Base-by-base conservation (phyloP, 2,329 filamentous ascomycete genomes). In the Aspergillus spinulosporus region DNA sequence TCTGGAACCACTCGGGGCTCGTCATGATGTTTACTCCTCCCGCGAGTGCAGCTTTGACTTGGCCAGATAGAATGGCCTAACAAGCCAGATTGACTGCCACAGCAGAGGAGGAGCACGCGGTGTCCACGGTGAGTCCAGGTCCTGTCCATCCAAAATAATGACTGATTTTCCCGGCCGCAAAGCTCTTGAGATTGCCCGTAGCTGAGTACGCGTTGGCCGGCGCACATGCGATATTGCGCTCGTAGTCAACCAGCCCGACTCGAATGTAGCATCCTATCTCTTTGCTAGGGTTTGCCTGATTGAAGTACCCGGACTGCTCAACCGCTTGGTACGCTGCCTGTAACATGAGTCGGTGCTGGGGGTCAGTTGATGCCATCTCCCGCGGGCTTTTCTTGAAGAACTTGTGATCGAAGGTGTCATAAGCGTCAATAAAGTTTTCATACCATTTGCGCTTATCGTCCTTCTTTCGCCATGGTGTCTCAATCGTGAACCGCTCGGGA, bases 301-400 rank as follows among this genome's bases (percentile, higher is more conserved):
- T 12, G n/a, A 40, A 64, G 3, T 88, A 66, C 87, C 89, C 89
- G 15, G 87, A 85, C 83, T 87, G 88, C 69, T 93, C 89, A 40
- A 93, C 77, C 0, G 89, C 89, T 67, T 92, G 88, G 64, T 90
- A 92, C 0, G 88, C 88, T 1, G 88, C 90, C 8, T 86, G 82
- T 15, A 93, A 74, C 2, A 87, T 86, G 59, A 92, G 78, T 62
- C 89, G 82, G 66, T 90, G 89, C 84, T 89, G 89, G 0, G 89
- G 89, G 69, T 92, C 89, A 0, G 87, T 90, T 68, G 90, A 87
- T 52, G 83, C 82, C n/a, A 89, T 88, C 73, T 68, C 66, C 61
- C 87, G 83, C 4, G 88, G 88, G 29, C 88, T 91, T 60, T 76
- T 75, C 39, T 72, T 68, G 63, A 78, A 78, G 55, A 77, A 74